Evolutionary conservation across 177 flowering plant species (phyloP).

Genomic region (Vitis hybrid): DNA sequence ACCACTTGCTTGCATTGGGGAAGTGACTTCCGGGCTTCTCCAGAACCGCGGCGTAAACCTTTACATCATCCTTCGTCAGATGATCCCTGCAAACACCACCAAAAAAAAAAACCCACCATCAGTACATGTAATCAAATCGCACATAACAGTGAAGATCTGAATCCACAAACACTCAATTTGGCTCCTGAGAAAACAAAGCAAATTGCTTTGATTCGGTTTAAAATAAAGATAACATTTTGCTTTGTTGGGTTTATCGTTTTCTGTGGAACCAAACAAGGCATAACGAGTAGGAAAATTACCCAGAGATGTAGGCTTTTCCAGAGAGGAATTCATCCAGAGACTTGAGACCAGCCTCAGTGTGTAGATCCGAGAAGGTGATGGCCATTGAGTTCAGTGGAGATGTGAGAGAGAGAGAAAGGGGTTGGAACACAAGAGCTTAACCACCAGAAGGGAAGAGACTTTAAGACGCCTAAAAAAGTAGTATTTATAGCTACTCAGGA

Average conservation of each 20-base stretch:
- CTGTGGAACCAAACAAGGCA: neutral
- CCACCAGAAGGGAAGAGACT: neutral
- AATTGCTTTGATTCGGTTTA: no score
- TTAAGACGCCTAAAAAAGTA: no score
- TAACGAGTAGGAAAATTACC: conserved; percentile 32
- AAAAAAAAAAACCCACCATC: neutral
- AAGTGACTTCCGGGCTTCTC: conserved; percentile 51
- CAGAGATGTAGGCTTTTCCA: conserved; percentile 71
- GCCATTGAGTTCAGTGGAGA: conserved; percentile 45
- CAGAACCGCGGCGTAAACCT: conserved; percentile 67
- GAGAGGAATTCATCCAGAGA: conserved; percentile 67
- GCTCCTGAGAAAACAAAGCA: no score
- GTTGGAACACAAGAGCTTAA: neutral
- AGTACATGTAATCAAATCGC: no score
- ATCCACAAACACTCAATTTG: no score
- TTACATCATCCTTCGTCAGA: conserved; percentile 72
- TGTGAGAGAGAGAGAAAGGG: neutral
- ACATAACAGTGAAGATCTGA: no score
- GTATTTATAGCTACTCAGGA: no score
- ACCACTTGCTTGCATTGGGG: conserved; percentile 77
- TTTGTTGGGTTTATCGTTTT: no score
- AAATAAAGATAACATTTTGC: no score
- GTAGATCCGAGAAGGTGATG: conserved; percentile 80
- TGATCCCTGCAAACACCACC: conserved; percentile 38
- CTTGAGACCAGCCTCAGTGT: conserved; percentile 77